These are phyloP conservation scores for Sarcocystis neurona DNA, from an alignment of 169 alveolate genomes.

Conservation along the genomic window DNA sequence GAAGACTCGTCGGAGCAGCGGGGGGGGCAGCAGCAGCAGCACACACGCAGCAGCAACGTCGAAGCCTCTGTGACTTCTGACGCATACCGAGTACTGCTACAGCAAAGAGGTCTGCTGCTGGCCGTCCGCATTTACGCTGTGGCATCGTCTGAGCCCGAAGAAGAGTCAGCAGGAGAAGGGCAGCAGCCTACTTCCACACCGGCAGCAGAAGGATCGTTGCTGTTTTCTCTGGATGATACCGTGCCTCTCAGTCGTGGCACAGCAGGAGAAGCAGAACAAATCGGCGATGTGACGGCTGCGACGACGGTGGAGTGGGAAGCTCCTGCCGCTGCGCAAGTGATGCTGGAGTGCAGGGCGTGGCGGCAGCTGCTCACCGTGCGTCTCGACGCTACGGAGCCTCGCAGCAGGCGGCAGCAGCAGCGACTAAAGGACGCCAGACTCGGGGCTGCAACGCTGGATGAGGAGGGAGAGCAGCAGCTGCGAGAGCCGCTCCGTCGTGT, in stretches of 20 bases:
- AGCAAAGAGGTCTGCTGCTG: neutral
- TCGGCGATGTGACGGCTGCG: neutral
- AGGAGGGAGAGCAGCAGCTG: neutral
- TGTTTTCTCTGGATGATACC: neutral
- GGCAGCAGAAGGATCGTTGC: neutral
- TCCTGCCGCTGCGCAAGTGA: neutral
- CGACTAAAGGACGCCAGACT: neutral
- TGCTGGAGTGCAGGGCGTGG: slow-evolving; percentile 10
- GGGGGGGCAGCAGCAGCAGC: neutral
- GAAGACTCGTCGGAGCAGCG: too few species aligned
- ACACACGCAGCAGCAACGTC: neutral
- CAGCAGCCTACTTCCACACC: neutral
- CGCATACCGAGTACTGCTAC: neutral
- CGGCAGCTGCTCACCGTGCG: neutral
- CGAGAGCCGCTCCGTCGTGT: neutral
- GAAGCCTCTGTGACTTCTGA: slow-evolving; percentile 10
- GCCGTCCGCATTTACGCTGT: neutral
- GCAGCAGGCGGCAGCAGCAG: neutral
- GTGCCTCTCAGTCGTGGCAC: neutral
- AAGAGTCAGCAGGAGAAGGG: neutral
- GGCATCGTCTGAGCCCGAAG: neutral
- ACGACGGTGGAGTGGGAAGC: neutral
- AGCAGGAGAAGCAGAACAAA: neutral
- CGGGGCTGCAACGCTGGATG: neutral
- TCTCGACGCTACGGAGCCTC: neutral